These are phyloP conservation scores for Amanita pallidorosea DNA, from an alignment of 768 basidiomycete genomes.

Conservation along the genomic window DNA sequence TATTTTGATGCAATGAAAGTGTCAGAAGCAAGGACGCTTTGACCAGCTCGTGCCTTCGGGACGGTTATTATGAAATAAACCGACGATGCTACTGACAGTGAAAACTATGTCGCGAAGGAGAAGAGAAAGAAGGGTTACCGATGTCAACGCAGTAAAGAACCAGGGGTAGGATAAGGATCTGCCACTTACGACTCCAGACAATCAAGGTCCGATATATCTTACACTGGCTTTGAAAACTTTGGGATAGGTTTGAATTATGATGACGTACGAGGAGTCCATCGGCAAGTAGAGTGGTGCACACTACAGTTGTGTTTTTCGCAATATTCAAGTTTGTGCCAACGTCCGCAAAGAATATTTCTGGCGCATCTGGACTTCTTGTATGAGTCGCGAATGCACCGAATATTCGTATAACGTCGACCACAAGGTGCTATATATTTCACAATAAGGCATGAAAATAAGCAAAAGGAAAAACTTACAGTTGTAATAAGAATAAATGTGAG, in stretches of 20 bases:
- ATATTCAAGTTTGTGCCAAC: conserved; percentile 2
- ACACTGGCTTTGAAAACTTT: neutral
- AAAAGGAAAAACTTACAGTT: neutral
- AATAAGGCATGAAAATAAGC: neutral
- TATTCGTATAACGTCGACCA: neutral
- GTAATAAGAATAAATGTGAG: conserved; percentile 1
- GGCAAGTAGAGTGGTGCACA: neutral
- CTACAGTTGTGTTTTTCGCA: neutral
- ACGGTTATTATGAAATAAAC: conserved; percentile 2
- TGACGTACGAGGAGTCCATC: neutral
- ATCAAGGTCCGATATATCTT: conserved; percentile 5
- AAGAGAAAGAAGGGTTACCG: neutral
- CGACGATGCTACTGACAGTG: neutral
- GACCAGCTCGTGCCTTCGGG: neutral
- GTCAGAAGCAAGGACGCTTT: neutral
- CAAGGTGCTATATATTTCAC: neutral
- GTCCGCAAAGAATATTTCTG: neutral
- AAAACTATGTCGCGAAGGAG: neutral
- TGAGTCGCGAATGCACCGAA: neutral
- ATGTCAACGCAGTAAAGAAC: neutral
- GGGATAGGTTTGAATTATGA: neutral
- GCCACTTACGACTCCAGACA: conserved; percentile 1
- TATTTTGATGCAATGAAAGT: neutral
- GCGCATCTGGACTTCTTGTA: neutral
- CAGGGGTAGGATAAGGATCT: neutral